phyloP scores from a whole-genome alignment of 1,284 basidiomycete genomes.

The Stereum hirsutum region DNA sequence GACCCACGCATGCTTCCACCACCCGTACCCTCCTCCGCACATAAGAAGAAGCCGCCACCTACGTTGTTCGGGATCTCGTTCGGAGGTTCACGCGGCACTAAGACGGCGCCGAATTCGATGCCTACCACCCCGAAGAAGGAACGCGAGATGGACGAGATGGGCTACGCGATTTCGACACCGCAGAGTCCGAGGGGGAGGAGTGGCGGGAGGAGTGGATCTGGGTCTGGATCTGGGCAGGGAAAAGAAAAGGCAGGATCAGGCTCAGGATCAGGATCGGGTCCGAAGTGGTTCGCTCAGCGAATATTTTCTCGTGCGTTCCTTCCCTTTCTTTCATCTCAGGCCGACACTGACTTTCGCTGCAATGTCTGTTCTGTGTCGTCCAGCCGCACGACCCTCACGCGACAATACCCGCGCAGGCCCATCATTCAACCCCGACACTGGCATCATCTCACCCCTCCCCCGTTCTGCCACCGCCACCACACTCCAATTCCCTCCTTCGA shows the following conservation, averaged over 20 bases:
- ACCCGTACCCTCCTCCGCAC: constrained; percentile 4
- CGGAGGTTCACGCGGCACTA: too few species aligned
- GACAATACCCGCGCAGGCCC: not conserved
- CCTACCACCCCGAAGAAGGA: constrained; percentile 9
- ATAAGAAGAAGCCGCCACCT: constrained; percentile 21
- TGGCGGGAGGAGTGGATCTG: too few species aligned
- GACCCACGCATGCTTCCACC: constrained; percentile 13
- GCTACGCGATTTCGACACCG: constrained; percentile 2
- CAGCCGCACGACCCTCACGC: not conserved
- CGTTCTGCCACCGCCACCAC: not conserved
- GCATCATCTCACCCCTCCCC: not conserved
- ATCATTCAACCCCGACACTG: not conserved
- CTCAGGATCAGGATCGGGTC: constrained; percentile 14
- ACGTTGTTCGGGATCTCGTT: constrained; percentile 45
- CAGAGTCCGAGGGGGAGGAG: constrained; percentile 12
- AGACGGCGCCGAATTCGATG: too few species aligned
- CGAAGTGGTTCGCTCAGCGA: not conserved
- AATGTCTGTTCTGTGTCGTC: not conserved
- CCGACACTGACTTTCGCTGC: not conserved
- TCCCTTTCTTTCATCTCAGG: not conserved
- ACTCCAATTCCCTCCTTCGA: not conserved
- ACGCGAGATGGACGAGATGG: too few species aligned
- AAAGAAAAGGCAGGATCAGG: constrained; percentile 5
- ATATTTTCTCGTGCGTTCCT: not conserved
- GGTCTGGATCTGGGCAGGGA: constrained; percentile 8